Evolutionary conservation across 225 moss, liverwort and hornwort species (phyloP), one percentile per base, ranked within the genome.

Genomic region (Takakia lepidozioides): DNA sequence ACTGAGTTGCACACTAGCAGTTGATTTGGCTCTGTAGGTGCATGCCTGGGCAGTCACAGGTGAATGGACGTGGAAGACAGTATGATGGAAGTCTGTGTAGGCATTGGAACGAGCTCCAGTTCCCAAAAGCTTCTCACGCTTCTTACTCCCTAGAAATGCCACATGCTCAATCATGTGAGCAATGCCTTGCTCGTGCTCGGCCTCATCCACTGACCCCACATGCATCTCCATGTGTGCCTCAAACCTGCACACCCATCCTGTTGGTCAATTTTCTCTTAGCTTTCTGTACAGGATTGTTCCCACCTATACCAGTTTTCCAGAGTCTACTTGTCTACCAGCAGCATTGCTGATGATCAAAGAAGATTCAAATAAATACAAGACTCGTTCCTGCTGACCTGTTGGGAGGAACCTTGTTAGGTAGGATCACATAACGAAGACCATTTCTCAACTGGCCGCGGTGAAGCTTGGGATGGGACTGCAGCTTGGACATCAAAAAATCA

Each of bases 151-250:
- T 55, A 98, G 75, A 49, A 98, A 98, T 43, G 98, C 98, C 55
- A 98, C 98, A 73, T 98, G 98, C 51, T 98, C 98, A 62, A 98
- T 98, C 98, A 98, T 98, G 62, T 98, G 98, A 36, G 98, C 98
- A 78, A 98, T 98, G 21, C 98, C 98, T 74, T 98, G 98, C 70
- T 98, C 98, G 37, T 85, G 56, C 46, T 91, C 91, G 41, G 67
- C 65, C 62, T 98, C 98, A 64, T 98, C 98, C 38, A 98, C 98
- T 44, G 98, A 98, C 39, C 98, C 98, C 2, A 98, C 98, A 65
- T 98, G 98, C 98, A 98, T 98, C 78, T 98, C 98, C 91, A 98
- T 98, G 19, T 98, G 98, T 27, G 98, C 98, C 78, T 98, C 98
- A 58, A 98, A 98, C 58, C 98, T 98, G 87, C n/a, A n/a, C n/a